phyloP scores from a whole-genome alignment of 768 basidiomycete species.

The Clavulina sp. region DNA sequence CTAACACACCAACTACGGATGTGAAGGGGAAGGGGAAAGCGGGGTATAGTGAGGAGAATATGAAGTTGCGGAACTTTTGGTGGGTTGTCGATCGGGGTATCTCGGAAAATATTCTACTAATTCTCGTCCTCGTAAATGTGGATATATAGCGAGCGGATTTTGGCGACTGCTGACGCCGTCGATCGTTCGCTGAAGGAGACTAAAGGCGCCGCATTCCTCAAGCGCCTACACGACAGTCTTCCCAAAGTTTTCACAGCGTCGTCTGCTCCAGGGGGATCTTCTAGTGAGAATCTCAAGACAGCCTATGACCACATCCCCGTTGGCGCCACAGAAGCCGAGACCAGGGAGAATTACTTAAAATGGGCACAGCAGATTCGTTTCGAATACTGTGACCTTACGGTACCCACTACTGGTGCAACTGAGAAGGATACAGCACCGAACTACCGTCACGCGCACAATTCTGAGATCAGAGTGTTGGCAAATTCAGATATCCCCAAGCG shows the following conservation, averaged over 20 bases:
- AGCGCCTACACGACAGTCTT: conserved; percentile 54
- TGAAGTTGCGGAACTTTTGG: conserved; percentile 65
- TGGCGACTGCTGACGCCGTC: conserved; percentile 66
- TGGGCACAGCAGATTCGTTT: conserved; percentile 77
- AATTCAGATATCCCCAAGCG: conserved; percentile 79
- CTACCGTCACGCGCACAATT: conserved; percentile 70
- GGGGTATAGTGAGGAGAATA: conserved; percentile 47
- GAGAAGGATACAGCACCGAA: conserved; percentile 36
- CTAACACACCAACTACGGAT: too few species aligned
- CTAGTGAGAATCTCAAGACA: conserved; percentile 49
- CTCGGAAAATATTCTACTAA: neutral
- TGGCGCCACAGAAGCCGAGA: conserved; percentile 46
- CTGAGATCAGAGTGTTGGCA: conserved; percentile 68
- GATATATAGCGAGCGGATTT: conserved; percentile 41
- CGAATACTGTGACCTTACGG: conserved; percentile 77
- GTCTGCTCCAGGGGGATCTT: conserved; percentile 29
- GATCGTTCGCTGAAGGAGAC: conserved; percentile 77
- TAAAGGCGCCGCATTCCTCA: conserved; percentile 75
- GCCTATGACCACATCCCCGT: conserved; percentile 46
- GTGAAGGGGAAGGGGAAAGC: conserved; percentile 37
- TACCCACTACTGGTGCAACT: conserved; percentile 28
- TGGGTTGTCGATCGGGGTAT: conserved; percentile 9
- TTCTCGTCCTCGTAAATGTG: neutral
- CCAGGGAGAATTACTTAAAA: conserved; percentile 52
- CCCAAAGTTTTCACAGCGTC: conserved; percentile 39